Evolutionary conservation across 805 yeast genomes (phyloP), one percentile per base, ranked within the genome.

Genomic region (Suhomyces sp.): DNA sequence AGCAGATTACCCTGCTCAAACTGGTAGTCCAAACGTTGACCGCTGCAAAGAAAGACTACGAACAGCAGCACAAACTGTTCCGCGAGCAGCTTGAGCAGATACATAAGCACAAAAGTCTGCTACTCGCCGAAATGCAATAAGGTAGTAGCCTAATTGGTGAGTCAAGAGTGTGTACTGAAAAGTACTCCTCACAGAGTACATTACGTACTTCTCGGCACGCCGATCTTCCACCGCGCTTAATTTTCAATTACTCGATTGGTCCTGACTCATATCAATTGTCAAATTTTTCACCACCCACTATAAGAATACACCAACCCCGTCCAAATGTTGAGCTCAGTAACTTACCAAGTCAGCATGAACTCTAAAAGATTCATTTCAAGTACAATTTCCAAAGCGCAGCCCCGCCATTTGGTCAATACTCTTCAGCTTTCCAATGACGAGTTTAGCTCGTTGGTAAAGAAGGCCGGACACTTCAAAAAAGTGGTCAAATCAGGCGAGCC

Each of bases 321-420:
- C 20, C 19, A n/a, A n/a, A 35, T 35, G 40, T 35, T 35, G 10
- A 24, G 20, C 29, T 24, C 45, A 21, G 17, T 43, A n/a, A 43
- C 6, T n/a, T n/a, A 25, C 43, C 49, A 49, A n/a, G 50, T 52
- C 25, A 52, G 31, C 9, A 22, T 50, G 19, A 33, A 44, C 12
- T 12, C 48, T 8, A 41, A 39, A 39, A 49, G 50, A 45, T 43
- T 52, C 21, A 39, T 45, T 19, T 35, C 52, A 3, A 31, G 50
- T 20, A 40, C 31, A 20, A 21, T 27, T 6, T 31, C 33, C 50
- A 51, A 54, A 31, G 39, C 52, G 15, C 39, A 35, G 3, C 78
- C 78, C 22, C 82, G 96, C 67, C 97, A 93, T 67, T 77, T 94
- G 64, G 79, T 89, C 20, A 87, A 89, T 24, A 94, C 91, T 60